phyloP scores from a whole-genome alignment of 345 rosid species.

The Aquilaria yunnanensis region DNA sequence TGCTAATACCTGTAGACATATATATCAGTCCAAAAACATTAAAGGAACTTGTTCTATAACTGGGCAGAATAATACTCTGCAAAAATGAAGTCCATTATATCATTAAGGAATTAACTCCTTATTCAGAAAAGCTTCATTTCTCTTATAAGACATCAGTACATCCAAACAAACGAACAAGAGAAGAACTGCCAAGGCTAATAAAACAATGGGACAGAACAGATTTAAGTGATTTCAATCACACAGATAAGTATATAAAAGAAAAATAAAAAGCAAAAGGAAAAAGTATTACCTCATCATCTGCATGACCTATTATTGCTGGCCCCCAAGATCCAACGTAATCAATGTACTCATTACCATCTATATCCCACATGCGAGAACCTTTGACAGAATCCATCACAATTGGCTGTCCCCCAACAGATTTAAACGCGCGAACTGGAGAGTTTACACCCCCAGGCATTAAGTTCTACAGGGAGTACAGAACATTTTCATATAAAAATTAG shows the following conservation, averaged over 20 bases:
- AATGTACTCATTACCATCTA: conserved; percentile 91
- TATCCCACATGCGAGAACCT: conserved; percentile 94
- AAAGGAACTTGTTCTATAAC: background rate
- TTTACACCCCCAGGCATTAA: conserved; percentile 97
- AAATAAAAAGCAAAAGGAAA: background rate
- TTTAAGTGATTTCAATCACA: too few species aligned
- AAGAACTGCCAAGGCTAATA: too few species aligned
- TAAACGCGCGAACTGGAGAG: conserved; percentile 95
- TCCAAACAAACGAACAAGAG: too few species aligned
- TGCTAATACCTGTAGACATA: conserved; percentile 56
- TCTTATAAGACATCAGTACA: too few species aligned
- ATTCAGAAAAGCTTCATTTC: too few species aligned
- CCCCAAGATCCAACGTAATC: conserved; percentile 99
- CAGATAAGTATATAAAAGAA: too few species aligned
- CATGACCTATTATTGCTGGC: conserved; percentile 95
- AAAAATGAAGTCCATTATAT: too few species aligned
- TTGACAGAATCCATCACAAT: conserved; percentile 80
- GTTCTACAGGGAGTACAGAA: conserved; percentile 36
- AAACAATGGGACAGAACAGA: too few species aligned
- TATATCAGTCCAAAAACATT: background rate
- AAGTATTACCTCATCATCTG: conserved; percentile 72
- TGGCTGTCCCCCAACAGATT: conserved; percentile 96
- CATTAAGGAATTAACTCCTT: too few species aligned
- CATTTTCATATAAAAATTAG: background rate
- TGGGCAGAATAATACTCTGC: too few species aligned